Evolutionary conservation across 305 asterid species (phyloP), one percentile per base, ranked within the genome.

Genomic region (Fraxinus latifolia): DNA sequence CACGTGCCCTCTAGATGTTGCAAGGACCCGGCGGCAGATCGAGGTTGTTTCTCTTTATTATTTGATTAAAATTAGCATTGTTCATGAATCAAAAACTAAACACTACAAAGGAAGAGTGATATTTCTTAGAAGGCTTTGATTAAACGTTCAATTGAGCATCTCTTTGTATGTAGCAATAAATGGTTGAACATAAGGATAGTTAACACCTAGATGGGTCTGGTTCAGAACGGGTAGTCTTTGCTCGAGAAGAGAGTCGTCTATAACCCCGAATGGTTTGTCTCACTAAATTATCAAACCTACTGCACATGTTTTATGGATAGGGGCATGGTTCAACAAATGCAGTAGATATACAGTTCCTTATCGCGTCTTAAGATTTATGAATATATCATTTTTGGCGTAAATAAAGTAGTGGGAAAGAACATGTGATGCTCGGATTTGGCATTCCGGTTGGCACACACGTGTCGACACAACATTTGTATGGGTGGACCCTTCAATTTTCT

Each of bases 1-100:
- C 23, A 96, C 99, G 0, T 91, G 96, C 84, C 99, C 98, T 76
- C 82, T 96, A 33, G 99, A 96, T 82, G 99, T 96, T 82, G 99
- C 90, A 50, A 93, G 95, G 90, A 96, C 99, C 78, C 88, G 97
- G 33, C 85, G 88, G 42, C 98, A 96, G 83, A 96, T 96, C 42
- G 98, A 96, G 99, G 99, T 96, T 31, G 82, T 82, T 83, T 12
- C 34, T 71, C 76, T 36, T 32, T 55, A 8, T 14, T 70, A 33
- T 70, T 70, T 70, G 75, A 70, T 70, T 31, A 70, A 70, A 70
- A 31, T 70, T 32, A 27, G 36, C 32, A 12, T 12, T 7, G 23
- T 19, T 14, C 62, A 42, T 12, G 32, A 44, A 9, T 17, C 21
- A 50, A 77, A 68, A 9, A 62, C 72, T 65, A 65, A 25, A 65